These are phyloP conservation scores for Phytophthora multivora DNA, from an alignment of 352 stramenopile genomes.

Conservation along the genomic window DNA sequence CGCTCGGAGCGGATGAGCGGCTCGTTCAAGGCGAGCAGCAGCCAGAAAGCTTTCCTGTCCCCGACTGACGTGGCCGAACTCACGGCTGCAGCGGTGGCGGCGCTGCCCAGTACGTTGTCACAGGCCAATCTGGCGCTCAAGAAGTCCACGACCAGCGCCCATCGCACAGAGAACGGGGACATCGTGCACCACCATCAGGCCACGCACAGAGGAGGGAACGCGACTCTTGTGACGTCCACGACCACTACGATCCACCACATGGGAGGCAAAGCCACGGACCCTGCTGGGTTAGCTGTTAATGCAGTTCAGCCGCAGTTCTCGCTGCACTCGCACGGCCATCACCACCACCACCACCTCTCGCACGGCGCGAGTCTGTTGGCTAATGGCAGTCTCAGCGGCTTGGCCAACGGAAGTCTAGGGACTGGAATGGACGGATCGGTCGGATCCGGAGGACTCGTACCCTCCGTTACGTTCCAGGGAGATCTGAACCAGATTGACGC, in stretches of 20 bases:
- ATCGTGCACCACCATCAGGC: conserved; percentile 82
- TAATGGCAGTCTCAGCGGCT: conserved; percentile 49
- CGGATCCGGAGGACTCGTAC: conserved; percentile 33
- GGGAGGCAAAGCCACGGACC: conserved; percentile 23
- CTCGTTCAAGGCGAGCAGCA: conserved; percentile 45
- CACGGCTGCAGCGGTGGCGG: conserved; percentile 71
- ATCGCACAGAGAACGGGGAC: conserved; percentile 73
- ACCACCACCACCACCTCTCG: conserved; percentile 58
- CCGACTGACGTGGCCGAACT: conserved; percentile 79
- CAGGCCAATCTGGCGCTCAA: conserved; percentile 56
- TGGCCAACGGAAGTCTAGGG: conserved; percentile 29
- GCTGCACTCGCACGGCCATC: conserved; percentile 54
- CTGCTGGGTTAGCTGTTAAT: background rate
- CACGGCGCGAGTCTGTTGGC: conserved; percentile 49
- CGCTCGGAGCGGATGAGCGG: conserved; percentile 46
- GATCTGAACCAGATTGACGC: conserved; percentile 85
- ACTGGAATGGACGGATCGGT: conserved; percentile 42
- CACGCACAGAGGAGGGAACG: conserved; percentile 72
- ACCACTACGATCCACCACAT: conserved; percentile 80
- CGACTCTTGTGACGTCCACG: conserved; percentile 76
- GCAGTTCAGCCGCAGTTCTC: conserved; percentile 48
- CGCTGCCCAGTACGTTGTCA: conserved; percentile 66
- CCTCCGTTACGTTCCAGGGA: conserved; percentile 72
- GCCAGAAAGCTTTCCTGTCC: conserved; percentile 73
- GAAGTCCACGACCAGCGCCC: conserved; percentile 50